Base-by-base conservation (phyloP, 257 asterid species). In the Thymus mandschuricus region DNA sequence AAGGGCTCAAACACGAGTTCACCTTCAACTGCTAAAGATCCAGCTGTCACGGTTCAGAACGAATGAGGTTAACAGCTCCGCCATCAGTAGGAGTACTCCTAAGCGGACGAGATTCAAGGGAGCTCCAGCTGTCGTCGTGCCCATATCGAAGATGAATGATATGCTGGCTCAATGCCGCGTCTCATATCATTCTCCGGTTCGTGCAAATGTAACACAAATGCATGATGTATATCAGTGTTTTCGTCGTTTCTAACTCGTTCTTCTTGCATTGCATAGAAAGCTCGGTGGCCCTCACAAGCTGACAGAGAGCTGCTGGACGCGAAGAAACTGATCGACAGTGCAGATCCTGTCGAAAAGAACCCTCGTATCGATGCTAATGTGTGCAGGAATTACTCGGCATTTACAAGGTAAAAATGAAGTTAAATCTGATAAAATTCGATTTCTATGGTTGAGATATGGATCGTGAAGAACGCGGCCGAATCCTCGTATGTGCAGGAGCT, bases 121-220 rank as follows among this genome's bases (percentile, higher is more conserved):
- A 52, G 78, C 79, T 30, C 81, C 81, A 56, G 68, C 74, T 38
- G 70, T 71, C 28, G 87, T 82, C 9, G 79, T 87, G 54, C 69
- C 97, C 27, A 79, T 88, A 75, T 60, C 83, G 29, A 81, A 77
- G 66, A 84, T 91, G 96, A 83, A 80, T 62, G 62, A 81, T 65
- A 72, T 88, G 80, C 73, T 90, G 80, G 73, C 51, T n/a, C 78
- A 68, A 75, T 84, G 82, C 51, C 86, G 69, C 13, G 62, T 62
- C 10, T 80, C 87, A 3, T 77, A 68, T 60, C 72, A 65, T 58
- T 45, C 85, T 8, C 44, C 29, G 92, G 97, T 91, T 87, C 55
- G 74, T 51, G 10, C 38, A 34, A 46, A 15, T 40, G 56, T 34
- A 62, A 59, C 5, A 9, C 34, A 10, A 44, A 3, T 52, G 41